Conservation (phyloP, 1,284 basidiomycete genomes). For the Leccinum fallax region DNA sequence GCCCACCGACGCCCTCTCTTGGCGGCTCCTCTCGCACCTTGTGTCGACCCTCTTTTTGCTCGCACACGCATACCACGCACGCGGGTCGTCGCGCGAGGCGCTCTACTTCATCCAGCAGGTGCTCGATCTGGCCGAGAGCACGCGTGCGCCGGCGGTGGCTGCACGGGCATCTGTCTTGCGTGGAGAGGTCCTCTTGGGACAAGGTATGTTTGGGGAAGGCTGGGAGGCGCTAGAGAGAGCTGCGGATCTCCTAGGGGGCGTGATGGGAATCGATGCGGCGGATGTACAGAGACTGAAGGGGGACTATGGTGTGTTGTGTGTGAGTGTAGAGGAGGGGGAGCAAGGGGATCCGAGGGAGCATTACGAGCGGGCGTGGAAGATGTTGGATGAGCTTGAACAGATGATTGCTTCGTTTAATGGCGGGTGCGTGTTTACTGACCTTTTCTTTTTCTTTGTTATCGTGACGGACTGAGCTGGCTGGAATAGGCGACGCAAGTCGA, state of each 20-base stretch:
- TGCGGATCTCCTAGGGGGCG: slow-evolving; percentile 44
- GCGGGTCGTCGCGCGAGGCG: slow-evolving; percentile 81
- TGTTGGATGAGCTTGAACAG: slow-evolving; percentile 61
- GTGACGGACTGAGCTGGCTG: slow-evolving; percentile 4
- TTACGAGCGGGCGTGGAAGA: slow-evolving; percentile 54
- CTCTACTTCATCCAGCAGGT: slow-evolving; percentile 82
- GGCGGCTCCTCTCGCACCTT: slow-evolving; percentile 74
- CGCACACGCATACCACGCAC: slow-evolving; percentile 58
- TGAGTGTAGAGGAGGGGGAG: slow-evolving; percentile 40
- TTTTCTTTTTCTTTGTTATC: not conserved
- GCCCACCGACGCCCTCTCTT: slow-evolving; percentile 63
- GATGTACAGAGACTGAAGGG: slow-evolving; percentile 66
- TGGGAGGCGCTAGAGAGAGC: slow-evolving; percentile 56
- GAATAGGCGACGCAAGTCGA: slow-evolving; percentile 48
- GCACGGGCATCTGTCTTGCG: slow-evolving; percentile 65
- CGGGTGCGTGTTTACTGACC: slow-evolving; percentile 39
- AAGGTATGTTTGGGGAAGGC: slow-evolving; percentile 60
- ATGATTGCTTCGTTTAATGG: slow-evolving; percentile 56
- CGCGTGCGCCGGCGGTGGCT: slow-evolving; percentile 65
- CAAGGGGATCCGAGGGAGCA: slow-evolving; percentile 50
- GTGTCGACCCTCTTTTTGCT: slow-evolving; percentile 67
- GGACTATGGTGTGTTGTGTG: slow-evolving; percentile 54
- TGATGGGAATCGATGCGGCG: slow-evolving; percentile 59
- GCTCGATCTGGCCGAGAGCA: slow-evolving; percentile 62
- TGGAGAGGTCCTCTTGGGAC: slow-evolving; percentile 69